A percentile compares a stretch with the other conserved stretches of the same genome.
Conservation (phyloP, 1,284 basidiomycete genomes). For the Xanthoconium separans region DNA sequence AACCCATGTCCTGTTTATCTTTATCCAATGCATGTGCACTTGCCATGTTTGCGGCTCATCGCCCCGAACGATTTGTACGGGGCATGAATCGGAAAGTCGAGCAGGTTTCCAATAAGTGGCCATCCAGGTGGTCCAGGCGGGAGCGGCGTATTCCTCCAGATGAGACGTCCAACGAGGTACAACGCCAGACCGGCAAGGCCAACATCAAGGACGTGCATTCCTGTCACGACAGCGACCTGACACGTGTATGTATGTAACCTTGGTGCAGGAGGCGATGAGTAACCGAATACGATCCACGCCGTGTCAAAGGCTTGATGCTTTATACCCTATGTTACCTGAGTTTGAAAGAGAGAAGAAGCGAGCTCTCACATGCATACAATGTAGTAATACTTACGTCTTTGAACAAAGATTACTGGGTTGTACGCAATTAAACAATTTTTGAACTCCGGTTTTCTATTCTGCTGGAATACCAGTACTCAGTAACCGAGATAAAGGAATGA, state of each 20-base stretch:
- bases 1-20: constrained; percentile 27
- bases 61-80: constrained; percentile 44
- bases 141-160: constrained; percentile 7
- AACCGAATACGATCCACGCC: too few relatives aligned
- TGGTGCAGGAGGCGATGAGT: background rate
- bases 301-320: background rate
- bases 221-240: background rate
- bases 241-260: too few relatives aligned
- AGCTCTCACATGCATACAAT: too few relatives aligned
- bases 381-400: too few relatives aligned
- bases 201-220: background rate
- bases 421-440: too few relatives aligned
- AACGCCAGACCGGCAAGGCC: constrained; percentile 7
- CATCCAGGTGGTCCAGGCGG: constrained; percentile 30
- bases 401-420: too few relatives aligned
- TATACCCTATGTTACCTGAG: background rate
- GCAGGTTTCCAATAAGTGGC: constrained; percentile 38
- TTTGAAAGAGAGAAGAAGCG: background rate
- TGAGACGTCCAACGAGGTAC: constrained; percentile 4
- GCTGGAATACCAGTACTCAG: too few relatives aligned
- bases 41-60: constrained; percentile 44
- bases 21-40: constrained; percentile 29
- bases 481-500: too few relatives aligned
- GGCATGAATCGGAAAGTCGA: constrained; percentile 38
- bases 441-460: too few relatives aligned